Percentiles rank a stretch among this genome's conserved stretches.
Evolutionary conservation across 1,139 yeast genomes (phyloP).

Genomic region (Geotrichum europaeum): DNA sequence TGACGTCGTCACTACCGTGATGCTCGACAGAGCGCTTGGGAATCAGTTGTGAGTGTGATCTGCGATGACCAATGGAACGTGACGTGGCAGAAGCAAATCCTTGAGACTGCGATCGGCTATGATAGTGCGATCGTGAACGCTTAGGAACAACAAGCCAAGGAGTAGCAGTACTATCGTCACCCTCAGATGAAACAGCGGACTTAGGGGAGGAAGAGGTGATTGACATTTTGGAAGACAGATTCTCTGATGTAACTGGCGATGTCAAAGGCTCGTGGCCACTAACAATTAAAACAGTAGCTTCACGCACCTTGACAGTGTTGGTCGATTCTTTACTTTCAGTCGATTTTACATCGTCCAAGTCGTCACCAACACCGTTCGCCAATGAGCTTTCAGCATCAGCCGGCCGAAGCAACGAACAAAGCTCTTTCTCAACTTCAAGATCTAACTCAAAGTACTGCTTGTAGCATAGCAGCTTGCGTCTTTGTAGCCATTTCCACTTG

Average conservation of each 20-base stretch:
- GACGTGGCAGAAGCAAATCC: neutral
- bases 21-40: neutral
- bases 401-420: slow-evolving; percentile 13
- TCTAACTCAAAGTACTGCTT: slow-evolving; percentile 37
- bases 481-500: slow-evolving; percentile 52
- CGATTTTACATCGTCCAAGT: neutral
- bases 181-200: neutral
- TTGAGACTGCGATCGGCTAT: slow-evolving; percentile 10
- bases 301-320: neutral
- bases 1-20: neutral
- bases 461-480: slow-evolving; percentile 42
- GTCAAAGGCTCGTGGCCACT: neutral
- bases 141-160: slow-evolving; percentile 5
- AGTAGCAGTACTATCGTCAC: neutral
- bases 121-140: neutral
- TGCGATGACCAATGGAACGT: neutral
- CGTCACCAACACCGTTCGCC: neutral
- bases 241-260: neutral
- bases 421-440: slow-evolving; percentile 27
- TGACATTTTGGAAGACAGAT: neutral
- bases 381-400: neutral
- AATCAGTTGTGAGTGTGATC: slow-evolving; percentile 5
- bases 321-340: neutral
- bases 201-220: neutral
- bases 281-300: neutral